A percentile compares a stretch with the other conserved stretches of the same genome.
These are phyloP conservation scores for Achaetomium macrosporum DNA, from an alignment of 2,329 filamentous ascomycete species.

Conservation along the genomic window DNA sequence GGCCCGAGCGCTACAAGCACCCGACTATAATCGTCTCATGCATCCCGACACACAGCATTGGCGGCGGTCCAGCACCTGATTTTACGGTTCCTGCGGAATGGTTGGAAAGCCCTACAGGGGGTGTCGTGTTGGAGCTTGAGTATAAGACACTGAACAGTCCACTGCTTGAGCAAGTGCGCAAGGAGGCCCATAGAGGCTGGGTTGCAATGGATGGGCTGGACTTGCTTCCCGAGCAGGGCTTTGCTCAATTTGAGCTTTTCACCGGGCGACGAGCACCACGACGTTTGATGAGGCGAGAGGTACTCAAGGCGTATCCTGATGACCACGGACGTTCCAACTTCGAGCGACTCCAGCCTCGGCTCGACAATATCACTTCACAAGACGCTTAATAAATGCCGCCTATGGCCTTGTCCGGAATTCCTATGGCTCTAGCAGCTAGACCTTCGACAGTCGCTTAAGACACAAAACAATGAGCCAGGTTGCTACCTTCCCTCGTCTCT, in stretches of 20 bases:
- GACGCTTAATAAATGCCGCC: constrained; percentile 30
- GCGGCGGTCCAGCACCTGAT: constrained; percentile 58
- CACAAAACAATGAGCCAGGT: neutral
- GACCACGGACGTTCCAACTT: constrained; percentile 37
- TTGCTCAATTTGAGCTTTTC: constrained; percentile 77
- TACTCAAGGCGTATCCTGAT: constrained; percentile 42
- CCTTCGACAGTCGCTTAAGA: neutral
- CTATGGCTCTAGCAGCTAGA: neutral
- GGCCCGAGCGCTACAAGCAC: constrained; percentile 56
- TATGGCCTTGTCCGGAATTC: neutral
- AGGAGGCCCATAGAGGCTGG: constrained; percentile 58
- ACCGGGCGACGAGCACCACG: constrained; percentile 66
- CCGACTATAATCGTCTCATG: constrained; percentile 73
- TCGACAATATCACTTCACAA: constrained; percentile 37
- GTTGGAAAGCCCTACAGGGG: constrained; percentile 67
- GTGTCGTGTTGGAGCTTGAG: constrained; percentile 68
- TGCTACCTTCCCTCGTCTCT: neutral
- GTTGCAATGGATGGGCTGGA: constrained; percentile 71
- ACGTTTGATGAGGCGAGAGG: constrained; percentile 63
- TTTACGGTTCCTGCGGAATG: constrained; percentile 65
- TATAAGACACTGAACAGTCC: constrained; percentile 71
- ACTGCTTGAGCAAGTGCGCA: constrained; percentile 60
- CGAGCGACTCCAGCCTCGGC: constrained; percentile 36
- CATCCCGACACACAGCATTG: constrained; percentile 64
- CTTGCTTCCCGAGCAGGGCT: constrained; percentile 70